Evolutionary conservation across 805 yeast species (phyloP).

Genomic region (Candida sakaeoensis): DNA sequence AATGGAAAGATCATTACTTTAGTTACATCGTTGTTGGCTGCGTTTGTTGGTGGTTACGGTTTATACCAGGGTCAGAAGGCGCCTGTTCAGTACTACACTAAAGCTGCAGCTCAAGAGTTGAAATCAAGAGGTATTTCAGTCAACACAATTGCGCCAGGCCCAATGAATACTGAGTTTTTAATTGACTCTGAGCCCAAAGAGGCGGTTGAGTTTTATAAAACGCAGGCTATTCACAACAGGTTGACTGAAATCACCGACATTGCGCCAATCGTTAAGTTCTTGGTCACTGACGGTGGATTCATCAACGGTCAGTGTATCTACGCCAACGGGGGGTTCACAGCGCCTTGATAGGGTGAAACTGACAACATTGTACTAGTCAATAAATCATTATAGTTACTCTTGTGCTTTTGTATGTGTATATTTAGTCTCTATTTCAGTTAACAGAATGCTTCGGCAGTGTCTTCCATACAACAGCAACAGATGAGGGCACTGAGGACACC

Average conservation of each 20-base stretch:
- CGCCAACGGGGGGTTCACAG: conserved; percentile 41
- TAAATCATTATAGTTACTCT: no score
- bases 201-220: conserved; percentile 52
- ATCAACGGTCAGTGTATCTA: conserved; percentile 67
- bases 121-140: conserved; percentile 44
- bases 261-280: conserved; percentile 58
- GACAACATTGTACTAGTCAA: no score
- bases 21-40: conserved; percentile 65
- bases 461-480: conserved; percentile 33
- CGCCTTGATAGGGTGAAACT: background rate
- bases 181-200: conserved; percentile 56
- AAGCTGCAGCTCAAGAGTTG: conserved; percentile 54
- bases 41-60: conserved; percentile 52
- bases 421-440: no score
- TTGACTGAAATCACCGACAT: conserved; percentile 58
- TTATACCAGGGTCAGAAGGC: conserved; percentile 57
- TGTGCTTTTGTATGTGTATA: background rate
- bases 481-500: conserved; percentile 40
- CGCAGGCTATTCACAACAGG: conserved; percentile 45
- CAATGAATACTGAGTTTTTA: conserved; percentile 65
- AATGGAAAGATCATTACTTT: conserved; percentile 53
- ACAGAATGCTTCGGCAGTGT: conserved; percentile 13
- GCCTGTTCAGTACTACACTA: conserved; percentile 51
- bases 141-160: conserved; percentile 61
- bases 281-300: conserved; percentile 66